Evolutionary conservation across 179 eudicot species (phyloP).

Genomic region (Beta macrorhiza): DNA sequence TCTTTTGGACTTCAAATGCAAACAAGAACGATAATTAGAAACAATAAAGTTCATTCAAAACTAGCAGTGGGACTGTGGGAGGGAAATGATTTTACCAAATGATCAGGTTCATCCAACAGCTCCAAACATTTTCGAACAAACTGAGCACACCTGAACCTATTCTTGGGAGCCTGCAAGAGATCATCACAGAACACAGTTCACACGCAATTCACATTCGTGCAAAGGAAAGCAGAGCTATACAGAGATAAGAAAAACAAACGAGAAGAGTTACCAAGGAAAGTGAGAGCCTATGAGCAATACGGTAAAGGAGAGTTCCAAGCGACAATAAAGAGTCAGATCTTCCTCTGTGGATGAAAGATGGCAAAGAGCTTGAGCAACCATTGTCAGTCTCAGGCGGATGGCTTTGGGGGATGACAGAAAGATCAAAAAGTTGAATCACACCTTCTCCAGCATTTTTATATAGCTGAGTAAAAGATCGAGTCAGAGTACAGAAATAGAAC

Average conservation of each 20-base stretch:
- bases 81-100: conserved; percentile 51
- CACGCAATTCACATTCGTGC: neutral
- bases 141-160: conserved; percentile 68
- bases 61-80: neutral
- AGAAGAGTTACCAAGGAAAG: conserved; percentile 64
- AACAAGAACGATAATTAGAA: neutral
- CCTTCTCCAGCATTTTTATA: conserved; percentile 95
- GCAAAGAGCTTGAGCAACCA: conserved; percentile 57
- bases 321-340: conserved; percentile 80
- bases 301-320: conserved; percentile 79
- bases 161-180: conserved; percentile 60
- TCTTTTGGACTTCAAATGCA: neutral
- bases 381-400: conserved; percentile 51
- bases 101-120: conserved; percentile 86
- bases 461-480: conserved; percentile 45
- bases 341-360: conserved; percentile 64
- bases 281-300: conserved; percentile 91
- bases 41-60: neutral
- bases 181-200: conserved; percentile 11
- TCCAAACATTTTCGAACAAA: conserved; percentile 80
- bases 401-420: conserved; percentile 68
- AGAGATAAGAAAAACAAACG: neutral
- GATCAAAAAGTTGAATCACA: conserved; percentile 87
- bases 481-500: conserved; percentile 11
- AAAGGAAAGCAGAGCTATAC: neutral